These are phyloP conservation scores for Fusarium secorum DNA, from an alignment of 2,329 filamentous ascomycete genomes.

Conservation along the genomic window DNA sequence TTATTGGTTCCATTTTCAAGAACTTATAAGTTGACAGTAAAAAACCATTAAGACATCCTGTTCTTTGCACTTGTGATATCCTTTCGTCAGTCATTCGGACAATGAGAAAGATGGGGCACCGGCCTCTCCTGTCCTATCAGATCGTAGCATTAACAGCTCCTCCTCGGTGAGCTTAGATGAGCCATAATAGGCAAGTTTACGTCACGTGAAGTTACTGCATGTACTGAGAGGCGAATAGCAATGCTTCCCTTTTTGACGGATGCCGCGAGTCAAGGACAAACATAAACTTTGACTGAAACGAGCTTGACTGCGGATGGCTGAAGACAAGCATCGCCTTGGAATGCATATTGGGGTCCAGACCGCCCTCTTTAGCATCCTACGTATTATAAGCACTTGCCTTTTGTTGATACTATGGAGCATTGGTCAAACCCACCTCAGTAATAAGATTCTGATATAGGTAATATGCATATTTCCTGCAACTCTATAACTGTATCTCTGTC, in stretches of 20 bases:
- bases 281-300: not conserved
- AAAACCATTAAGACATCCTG: slow-evolving; percentile 1
- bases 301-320: not conserved
- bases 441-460: not conserved
- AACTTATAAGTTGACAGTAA: not conserved
- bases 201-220: slow-evolving; percentile 27
- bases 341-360: not conserved
- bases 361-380: not conserved
- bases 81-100: slow-evolving; percentile 12
- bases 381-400: slow-evolving; percentile 15
- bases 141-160: not conserved
- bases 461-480: slow-evolving; percentile 1
- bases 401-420: not conserved
- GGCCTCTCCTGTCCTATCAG: not conserved
- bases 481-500: not conserved
- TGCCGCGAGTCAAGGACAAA: not conserved
- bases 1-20: slow-evolving; percentile 1
- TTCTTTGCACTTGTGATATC: slow-evolving; percentile 11
- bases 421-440: not conserved
- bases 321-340: not conserved
- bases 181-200: slow-evolving; percentile 25
- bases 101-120: not conserved
- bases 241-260: not conserved
- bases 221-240: not conserved
- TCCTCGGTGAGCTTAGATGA: slow-evolving; percentile 17